A percentile compares a stretch with the other conserved stretches of the same genome.
These are phyloP conservation scores for Anisodus acutangulus DNA, from an alignment of 257 asterid species.

Conservation along the genomic window DNA sequence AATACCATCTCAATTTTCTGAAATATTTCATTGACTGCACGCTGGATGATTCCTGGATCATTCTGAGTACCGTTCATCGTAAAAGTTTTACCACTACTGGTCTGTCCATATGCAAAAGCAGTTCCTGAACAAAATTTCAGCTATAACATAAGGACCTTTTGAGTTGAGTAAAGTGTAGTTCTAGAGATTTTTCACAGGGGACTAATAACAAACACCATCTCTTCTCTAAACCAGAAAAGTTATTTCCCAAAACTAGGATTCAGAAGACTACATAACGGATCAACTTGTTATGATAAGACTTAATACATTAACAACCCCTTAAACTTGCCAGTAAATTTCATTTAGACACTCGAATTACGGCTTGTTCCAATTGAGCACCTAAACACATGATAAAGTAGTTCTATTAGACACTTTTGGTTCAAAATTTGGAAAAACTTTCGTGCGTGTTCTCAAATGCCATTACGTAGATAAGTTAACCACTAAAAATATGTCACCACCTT, in stretches of 20 bases:
- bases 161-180: conserved; percentile 11
- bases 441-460: too few species aligned
- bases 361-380: too few species aligned
- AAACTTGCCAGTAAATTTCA: too few species aligned
- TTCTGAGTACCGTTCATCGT: conserved; percentile 95
- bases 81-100: conserved; percentile 96
- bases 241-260: not conserved
- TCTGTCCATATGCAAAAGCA: conserved; percentile 98
- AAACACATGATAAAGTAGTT: too few species aligned
- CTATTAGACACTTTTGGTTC: too few species aligned
- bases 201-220: not conserved
- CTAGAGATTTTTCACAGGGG: not conserved
- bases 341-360: too few species aligned
- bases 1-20: conserved; percentile 67
- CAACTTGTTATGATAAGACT: not conserved
- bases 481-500: too few species aligned
- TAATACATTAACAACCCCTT: not conserved
- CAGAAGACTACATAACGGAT: not conserved
- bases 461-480: too few species aligned
- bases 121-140: conserved; percentile 64
- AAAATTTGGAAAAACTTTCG: too few species aligned
- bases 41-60: conserved; percentile 87
- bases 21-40: conserved; percentile 85
- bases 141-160: not conserved
- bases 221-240: not conserved